Base-by-base conservation (phyloP, 331 rosid genomes). In the Dryas integrifolia region DNA sequence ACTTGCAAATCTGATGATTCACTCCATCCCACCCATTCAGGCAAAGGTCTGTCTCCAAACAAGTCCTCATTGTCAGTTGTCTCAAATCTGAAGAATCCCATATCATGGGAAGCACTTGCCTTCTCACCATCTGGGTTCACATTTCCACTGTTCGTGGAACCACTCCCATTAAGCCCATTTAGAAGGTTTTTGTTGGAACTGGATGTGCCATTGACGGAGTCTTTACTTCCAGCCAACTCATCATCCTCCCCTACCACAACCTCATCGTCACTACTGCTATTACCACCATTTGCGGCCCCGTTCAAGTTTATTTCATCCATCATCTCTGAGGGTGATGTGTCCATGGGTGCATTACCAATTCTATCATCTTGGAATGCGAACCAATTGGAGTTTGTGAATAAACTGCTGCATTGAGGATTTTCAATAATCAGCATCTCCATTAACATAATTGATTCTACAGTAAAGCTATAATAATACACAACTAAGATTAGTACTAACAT, bases 331-430 rank as follows among this genome's bases (percentile, higher is more conserved):
- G 88, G 77, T 75, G 92, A 79, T 12, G 93, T 75, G 21, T 86
- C 96, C 68, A 72, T 88, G 61, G 88, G 69, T 60, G 84, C 82
- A 82, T 73, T 72, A 58, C 86, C 92, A 62, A 72, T 81, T 87
- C 97, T 84, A 69, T 87, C 97, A n/a, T 92, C 96, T 95, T 95
- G 96, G 88, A 88, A 95, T 4, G 98, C 92, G 76, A 95, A 92
- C 99, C 99, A 95, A 88, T 92, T 92, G 79, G 98, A 95, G 83
- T 95, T 95, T n/a, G 97, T 95, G 84, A 92, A 95, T 69, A 95
- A 85, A 70, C 96, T 90, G 85, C 99, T 85, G 92, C 84, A 78
- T 38, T 40, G 51, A 48, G 72, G 57, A 67, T 61, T 43, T 47
- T 45, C 41, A 56, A 50, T 8, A 78, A 49, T 79, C 47, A 79